These are phyloP conservation scores for Saturnispora saitoi DNA, from an alignment of 805 yeast genomes.

Conservation along the genomic window DNA sequence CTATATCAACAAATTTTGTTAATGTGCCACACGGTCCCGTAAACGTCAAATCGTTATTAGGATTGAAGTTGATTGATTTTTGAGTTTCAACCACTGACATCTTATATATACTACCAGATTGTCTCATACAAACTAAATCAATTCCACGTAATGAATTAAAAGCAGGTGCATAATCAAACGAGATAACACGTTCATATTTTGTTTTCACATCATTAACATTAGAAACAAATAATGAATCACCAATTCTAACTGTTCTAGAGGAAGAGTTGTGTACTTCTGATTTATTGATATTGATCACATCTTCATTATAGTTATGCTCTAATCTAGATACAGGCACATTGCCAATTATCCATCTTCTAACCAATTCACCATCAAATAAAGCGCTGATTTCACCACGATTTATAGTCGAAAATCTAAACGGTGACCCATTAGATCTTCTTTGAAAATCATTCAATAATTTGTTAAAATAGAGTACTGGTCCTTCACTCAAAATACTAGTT, in stretches of 20 bases:
- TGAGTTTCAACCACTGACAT: conserved; percentile 68
- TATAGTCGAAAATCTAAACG: conserved; percentile 59
- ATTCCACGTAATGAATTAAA: conserved; percentile 40
- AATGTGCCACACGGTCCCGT: conserved; percentile 51
- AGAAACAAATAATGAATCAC: conserved; percentile 63
- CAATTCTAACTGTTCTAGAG: conserved; percentile 17
- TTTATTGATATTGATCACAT: conserved; percentile 13
- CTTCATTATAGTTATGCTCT: conserved; percentile 19
- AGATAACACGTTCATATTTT: conserved; percentile 70
- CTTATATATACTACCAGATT: conserved; percentile 78
- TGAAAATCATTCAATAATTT: conserved; percentile 52
- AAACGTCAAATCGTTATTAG: conserved; percentile 56
- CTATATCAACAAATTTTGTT: conserved; percentile 34
- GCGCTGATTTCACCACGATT: conserved; percentile 70
- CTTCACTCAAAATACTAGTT: conserved; percentile 30
- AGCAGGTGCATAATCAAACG: conserved; percentile 76
- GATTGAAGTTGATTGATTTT: conserved; percentile 53
- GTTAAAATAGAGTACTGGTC: conserved; percentile 48
- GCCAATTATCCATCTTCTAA: conserved; percentile 77
- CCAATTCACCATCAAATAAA: conserved; percentile 65
- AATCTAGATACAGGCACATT: conserved; percentile 34
- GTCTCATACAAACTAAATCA: conserved; percentile 78
- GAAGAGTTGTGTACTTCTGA: conserved; percentile 15
- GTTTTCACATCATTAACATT: conserved; percentile 68
- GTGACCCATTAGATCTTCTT: conserved; percentile 51